Percentiles rank a stretch among this genome's conserved stretches.
phyloP scores from a whole-genome alignment of 768 basidiomycete species.

The Lepiota subincarnata region DNA sequence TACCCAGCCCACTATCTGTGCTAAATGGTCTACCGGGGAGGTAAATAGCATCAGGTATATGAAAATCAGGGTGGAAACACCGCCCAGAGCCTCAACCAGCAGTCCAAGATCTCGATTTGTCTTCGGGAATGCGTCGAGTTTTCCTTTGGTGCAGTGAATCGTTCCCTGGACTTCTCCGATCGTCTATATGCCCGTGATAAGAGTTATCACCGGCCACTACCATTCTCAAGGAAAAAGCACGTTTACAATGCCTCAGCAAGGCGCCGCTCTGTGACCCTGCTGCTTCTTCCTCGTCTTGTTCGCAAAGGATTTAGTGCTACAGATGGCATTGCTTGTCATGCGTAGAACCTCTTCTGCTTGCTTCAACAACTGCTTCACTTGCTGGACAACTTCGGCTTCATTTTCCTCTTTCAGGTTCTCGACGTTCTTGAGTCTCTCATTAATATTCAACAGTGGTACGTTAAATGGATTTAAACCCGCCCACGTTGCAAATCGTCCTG shows the following conservation, averaged over 20 bases:
- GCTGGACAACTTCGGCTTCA: constrained; percentile 29
- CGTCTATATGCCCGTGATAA: constrained; percentile 20
- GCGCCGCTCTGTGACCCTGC: constrained; percentile 31
- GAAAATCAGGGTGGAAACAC: constrained; percentile 18
- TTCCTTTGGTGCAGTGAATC: constrained; percentile 33
- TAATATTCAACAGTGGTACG: neutral
- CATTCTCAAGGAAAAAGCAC: constrained; percentile 14
- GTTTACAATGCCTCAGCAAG: constrained; percentile 34
- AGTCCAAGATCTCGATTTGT: constrained; percentile 35
- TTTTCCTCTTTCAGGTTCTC: constrained; percentile 30
- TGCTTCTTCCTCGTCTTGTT: constrained; percentile 31
- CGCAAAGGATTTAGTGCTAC: constrained; percentile 23
- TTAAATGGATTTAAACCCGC: neutral
- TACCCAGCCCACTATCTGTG: neutral
- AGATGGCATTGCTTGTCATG: constrained; percentile 31
- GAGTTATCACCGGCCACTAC: neutral
- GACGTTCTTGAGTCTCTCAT: constrained; percentile 25
- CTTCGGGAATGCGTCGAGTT: constrained; percentile 32
- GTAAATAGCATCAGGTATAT: neutral
- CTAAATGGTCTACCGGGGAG: constrained; percentile 25
- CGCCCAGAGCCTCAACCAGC: constrained; percentile 31
- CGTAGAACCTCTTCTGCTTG: constrained; percentile 35
- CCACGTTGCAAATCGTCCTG: constrained; percentile 34
- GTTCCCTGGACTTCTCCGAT: constrained; percentile 33
- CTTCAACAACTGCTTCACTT: constrained; percentile 31